A percentile compares a stretch with the other conserved stretches of the same genome.
phyloP scores from a whole-genome alignment of 805 yeast species.

The Candida vaughaniae region DNA sequence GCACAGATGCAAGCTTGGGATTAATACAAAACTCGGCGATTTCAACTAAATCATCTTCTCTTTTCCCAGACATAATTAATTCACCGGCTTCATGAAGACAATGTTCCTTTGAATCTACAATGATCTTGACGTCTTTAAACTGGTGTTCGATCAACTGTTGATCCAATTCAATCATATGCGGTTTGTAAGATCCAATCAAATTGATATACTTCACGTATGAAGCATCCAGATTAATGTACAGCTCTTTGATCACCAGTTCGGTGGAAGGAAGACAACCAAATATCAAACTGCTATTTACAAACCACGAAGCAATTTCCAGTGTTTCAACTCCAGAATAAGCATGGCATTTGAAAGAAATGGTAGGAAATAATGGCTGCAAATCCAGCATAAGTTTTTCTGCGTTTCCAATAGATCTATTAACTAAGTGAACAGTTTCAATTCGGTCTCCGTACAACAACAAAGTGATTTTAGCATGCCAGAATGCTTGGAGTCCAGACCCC shows the following conservation, averaged over 20 bases:
- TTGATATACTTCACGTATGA: conserved; percentile 42
- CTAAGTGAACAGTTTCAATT: conserved; percentile 42
- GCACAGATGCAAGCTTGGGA: conserved; percentile 8
- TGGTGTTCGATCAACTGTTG: conserved; percentile 34
- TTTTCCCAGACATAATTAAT: conserved; percentile 42
- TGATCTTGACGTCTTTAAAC: conserved; percentile 38
- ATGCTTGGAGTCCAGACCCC: conserved; percentile 65
- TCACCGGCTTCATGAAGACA: conserved; percentile 65
- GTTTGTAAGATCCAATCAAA: conserved; percentile 66
- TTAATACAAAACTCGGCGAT: conserved; percentile 37
- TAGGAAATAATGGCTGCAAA: conserved; percentile 27
- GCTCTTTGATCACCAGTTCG: conserved; percentile 40
- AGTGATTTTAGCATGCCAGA: conserved; percentile 58
- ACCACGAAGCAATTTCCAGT: conserved; percentile 9
- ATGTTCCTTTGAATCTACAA: conserved; percentile 62
- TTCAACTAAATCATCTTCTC: conserved; percentile 45
- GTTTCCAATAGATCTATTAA: conserved; percentile 44
- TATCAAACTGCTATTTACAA: conserved; percentile 41
- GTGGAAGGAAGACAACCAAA: conserved; percentile 64
- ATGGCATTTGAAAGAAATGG: conserved; percentile 17
- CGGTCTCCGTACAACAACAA: conserved; percentile 31
- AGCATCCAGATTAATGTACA: conserved; percentile 29
- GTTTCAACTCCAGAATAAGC: background rate
- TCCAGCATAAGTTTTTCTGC: conserved; percentile 29
- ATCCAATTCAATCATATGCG: conserved; percentile 65